Evolutionary conservation across 2,329 filamentous ascomycete genomes (phyloP), one percentile per base, ranked within the genome.

Genomic region (Coleophoma crateriformis): DNA sequence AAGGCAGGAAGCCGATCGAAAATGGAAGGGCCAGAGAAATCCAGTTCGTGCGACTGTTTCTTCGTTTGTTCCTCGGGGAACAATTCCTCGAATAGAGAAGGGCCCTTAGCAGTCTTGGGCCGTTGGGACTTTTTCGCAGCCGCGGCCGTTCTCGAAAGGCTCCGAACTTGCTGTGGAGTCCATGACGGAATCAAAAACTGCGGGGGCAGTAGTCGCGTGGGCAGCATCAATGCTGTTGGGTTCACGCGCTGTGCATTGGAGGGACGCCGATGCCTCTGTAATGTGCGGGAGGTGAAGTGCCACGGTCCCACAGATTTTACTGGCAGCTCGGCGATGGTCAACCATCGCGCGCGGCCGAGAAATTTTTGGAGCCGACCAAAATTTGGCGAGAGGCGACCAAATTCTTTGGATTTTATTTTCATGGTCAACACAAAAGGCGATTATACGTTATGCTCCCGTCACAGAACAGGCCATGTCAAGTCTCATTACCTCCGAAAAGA

Each of bases 1-100:
- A 65, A 65, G 13, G 58, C 47, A n/a, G 61, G 61, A 19, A 63
- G 38, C 48, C 58, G 62, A n/a, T 60, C 55, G 40, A 54, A 40
- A 33, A n/a, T 38, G 1, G 14, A 14, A 14, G 35, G 35, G 7
- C 35, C 35, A 14, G 14, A 7, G 15, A 38, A 38, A 11, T 38
- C 35, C 35, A 17, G 35, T 12, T 17, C 7, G 7, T 14, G 22
- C 12, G 48, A 41, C 2, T 41, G 37, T n/a, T 64, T 66, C 15
- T 64, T 64, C 48, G 14, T 38, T 7, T 12, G 13, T 38, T 76
- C 72, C 55, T 78, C 75, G 5, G 79, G 79, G 55, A 82, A 82
- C 1, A 83, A 71, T 55, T 78, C 72, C 47, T 72, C 68, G 51
- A 71, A 71, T 8, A 74, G 61, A 4, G 69, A 67, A 40, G 33